Evolutionary conservation across 495 filamentous ascomycete genomes (phyloP).

Genomic region (Lasiosphaeria hispida): DNA sequence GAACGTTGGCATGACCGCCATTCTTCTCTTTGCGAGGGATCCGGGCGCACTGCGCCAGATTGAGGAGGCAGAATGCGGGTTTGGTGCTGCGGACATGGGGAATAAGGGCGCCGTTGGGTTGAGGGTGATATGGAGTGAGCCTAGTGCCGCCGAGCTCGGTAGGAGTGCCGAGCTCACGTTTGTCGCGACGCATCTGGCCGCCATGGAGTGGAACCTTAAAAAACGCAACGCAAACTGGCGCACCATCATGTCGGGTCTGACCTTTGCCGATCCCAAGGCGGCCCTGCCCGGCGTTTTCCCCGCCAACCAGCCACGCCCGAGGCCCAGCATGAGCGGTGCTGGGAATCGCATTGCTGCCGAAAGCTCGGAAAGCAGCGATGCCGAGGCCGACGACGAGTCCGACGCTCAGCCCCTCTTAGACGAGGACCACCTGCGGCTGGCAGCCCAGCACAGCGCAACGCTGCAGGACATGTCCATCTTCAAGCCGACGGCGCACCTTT

Average conservation of each 20-base stretch:
- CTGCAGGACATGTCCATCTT: constrained; percentile 58
- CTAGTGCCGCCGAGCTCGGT: constrained; percentile 16
- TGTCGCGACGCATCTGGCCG: constrained; percentile 83
- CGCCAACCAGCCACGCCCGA: constrained; percentile 6
- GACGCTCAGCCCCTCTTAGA: constrained; percentile 7
- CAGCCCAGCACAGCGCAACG: constrained; percentile 12
- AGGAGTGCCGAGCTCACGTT: constrained; percentile 69
- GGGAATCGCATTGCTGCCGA: constrained; percentile 13
- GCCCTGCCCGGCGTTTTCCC: constrained; percentile 27
- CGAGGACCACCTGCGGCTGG: constrained; percentile 2
- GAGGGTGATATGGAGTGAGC: constrained; percentile 51
- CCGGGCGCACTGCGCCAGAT: constrained; percentile 54
- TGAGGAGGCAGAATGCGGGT: constrained; percentile 71
- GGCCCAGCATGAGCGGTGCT: constrained; percentile 23
- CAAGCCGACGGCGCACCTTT: constrained; percentile 69
- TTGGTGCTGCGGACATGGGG: constrained; percentile 82
- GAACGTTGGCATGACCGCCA: constrained; percentile 83
- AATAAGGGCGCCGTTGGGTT: constrained; percentile 92
- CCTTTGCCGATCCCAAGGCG: constrained; percentile 57
- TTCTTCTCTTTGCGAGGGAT: constrained; percentile 75
- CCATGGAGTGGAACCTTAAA: constrained; percentile 70
- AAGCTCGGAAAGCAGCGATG: constrained; percentile 23
- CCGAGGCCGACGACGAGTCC: constrained; percentile 28
- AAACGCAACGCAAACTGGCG: constrained; percentile 83
- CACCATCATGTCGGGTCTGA: constrained; percentile 70